Percentiles rank a stretch among this genome's conserved stretches.
Conservation (phyloP, 2,329 filamentous ascomycete genomes). For the Fusarium tupiense region DNA sequence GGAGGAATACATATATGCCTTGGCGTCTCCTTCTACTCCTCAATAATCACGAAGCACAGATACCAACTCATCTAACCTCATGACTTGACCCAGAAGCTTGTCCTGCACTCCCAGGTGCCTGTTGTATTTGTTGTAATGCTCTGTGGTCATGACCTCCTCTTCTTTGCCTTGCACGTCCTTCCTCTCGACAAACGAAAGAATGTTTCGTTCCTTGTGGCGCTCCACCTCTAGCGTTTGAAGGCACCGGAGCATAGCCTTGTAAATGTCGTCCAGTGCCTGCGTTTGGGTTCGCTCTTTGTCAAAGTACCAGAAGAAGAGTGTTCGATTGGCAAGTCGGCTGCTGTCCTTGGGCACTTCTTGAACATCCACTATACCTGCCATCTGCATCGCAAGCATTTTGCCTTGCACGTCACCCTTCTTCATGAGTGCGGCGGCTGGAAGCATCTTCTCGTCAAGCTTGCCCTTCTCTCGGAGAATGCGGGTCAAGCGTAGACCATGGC, state of each 20-base stretch:
- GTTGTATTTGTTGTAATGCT: slow-evolving; percentile 73
- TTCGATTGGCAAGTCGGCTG: slow-evolving; percentile 81
- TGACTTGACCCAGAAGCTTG: slow-evolving; percentile 81
- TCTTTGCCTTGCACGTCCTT: slow-evolving; percentile 87
- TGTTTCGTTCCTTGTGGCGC: slow-evolving; percentile 73
- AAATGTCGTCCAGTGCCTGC: slow-evolving; percentile 80
- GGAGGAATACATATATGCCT: neutral
- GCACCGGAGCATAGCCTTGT: slow-evolving; percentile 89
- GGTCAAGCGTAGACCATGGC: slow-evolving; percentile 81
- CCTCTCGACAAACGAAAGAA: slow-evolving; percentile 84
- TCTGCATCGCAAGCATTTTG: slow-evolving; percentile 86
- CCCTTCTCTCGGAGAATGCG: slow-evolving; percentile 87
- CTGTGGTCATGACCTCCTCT: slow-evolving; percentile 78
- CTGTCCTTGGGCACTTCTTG: slow-evolving; percentile 95
- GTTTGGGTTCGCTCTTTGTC: slow-evolving; percentile 77
- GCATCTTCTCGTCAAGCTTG: slow-evolving; percentile 92
- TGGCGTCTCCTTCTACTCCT: neutral
- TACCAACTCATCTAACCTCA: slow-evolving; percentile 84
- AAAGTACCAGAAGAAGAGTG: slow-evolving; percentile 92
- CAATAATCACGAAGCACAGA: slow-evolving; percentile 83
- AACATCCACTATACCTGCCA: slow-evolving; percentile 85
- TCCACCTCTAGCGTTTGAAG: slow-evolving; percentile 84
- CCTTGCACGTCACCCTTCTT: slow-evolving; percentile 86
- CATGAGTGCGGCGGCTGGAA: slow-evolving; percentile 83
- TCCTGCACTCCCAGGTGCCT: slow-evolving; percentile 72